Base-by-base conservation (phyloP, 495 filamentous ascomycete species). In the Parmelia sp. region DNA sequence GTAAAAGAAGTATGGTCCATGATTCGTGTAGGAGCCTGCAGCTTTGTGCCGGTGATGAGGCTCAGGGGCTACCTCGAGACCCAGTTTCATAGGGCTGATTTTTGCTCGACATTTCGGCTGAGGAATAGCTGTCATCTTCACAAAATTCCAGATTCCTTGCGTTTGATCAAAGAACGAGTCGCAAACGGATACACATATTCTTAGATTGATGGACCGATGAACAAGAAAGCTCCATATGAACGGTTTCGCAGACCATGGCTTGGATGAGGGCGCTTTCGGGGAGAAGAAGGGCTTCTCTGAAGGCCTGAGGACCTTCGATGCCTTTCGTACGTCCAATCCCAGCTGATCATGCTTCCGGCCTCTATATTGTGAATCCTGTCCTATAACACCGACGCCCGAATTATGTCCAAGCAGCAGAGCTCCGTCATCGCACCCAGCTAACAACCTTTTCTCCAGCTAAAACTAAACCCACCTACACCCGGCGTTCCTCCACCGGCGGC, bases 381-480 rank as follows among this genome's bases (percentile, higher is more conserved):
- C 39, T 3, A 53, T 12, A 4, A 37, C 7, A 11, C 15, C 8
- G 37, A 37, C 10, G 37, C 25, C 40, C 45, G 29, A 61, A 42
- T 15, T 15, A 27, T 35, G 58, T 36, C 23, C 47, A 5, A 29
- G 17, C 42, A 23, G 3, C 33, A 21, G n/a, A 35, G n/a, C 37
- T 58, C 40, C 42, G 37, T 45, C 29, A 51, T 9, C 31, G 33
- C 29, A 12, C 27, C 39, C 45, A 35, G 69, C 75, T 79, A 69
- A 76, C 70, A 59, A 40, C 12, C 19, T 58, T 49, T 55, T 61
- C 25, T 47, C 57, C 69, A 97, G 92, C 94, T 55, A 99, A 99
- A 85, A 90, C 90, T 63, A 96, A 96, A 82, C 80, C 90, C n/a
- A 89, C 89, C 70, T 99, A 96, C 76, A 86, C 90, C 44, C 86